Conservation (phyloP, 1,139 yeast genomes). For the Suhomyces bribrorum region DNA sequence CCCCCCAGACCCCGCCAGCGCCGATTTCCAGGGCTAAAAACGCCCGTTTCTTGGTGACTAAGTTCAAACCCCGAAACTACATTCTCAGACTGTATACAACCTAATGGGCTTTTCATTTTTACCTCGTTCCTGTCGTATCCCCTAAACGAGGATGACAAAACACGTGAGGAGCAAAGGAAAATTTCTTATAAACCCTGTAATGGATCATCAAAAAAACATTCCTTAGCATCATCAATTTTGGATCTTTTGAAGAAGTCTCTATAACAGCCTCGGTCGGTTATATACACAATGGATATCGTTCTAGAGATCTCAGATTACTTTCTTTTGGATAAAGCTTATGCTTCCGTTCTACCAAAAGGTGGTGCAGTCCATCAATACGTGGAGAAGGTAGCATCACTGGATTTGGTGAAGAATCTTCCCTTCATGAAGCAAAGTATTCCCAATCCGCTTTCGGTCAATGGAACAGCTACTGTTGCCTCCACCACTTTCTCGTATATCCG, state of each 20-base stretch:
- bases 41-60: not conserved
- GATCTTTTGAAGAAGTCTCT: not conserved
- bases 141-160: conserved; percentile 8
- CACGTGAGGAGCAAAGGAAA: conserved; percentile 5
- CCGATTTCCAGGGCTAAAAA: not conserved
- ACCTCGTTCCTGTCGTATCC: conserved; percentile 14
- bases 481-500: conserved; percentile 20
- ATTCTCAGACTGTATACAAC: not conserved
- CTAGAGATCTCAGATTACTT: conserved; percentile 75
- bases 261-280: not conserved
- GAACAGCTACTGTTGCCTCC: conserved; percentile 18
- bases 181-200: conserved; percentile 7
- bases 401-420: conserved; percentile 7
- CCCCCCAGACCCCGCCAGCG: too few relatives aligned
- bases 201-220: not conserved
- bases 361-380: conserved; percentile 25
- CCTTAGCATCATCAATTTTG: not conserved
- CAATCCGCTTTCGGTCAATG: conserved; percentile 4
- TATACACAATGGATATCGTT: conserved; percentile 76
- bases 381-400: conserved; percentile 13
- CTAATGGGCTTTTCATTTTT: not conserved
- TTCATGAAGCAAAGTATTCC: conserved; percentile 1
- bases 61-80: not conserved
- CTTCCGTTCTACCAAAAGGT: conserved; percentile 44
- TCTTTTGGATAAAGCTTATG: conserved; percentile 70